Percentiles rank a stretch among this genome's conserved stretches.
Evolutionary conservation across 1,284 basidiomycete species (phyloP).

Genomic region (Trichosporon sp.): DNA sequence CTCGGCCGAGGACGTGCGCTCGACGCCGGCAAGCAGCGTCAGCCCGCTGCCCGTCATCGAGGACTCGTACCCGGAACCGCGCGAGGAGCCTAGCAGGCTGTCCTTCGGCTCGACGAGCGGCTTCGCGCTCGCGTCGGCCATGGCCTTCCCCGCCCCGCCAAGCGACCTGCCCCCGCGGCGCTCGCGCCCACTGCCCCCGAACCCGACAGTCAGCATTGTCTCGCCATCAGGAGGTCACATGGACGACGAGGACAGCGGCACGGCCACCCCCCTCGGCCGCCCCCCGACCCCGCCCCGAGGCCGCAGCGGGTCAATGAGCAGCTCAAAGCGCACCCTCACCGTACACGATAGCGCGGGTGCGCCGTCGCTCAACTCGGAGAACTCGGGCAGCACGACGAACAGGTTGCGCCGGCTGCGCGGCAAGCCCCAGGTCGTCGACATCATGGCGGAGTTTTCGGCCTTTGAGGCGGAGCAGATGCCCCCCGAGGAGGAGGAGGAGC

Average conservation of each 20-base stretch:
- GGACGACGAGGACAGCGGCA: neutral
- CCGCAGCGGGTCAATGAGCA: neutral
- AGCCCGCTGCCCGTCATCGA: neutral
- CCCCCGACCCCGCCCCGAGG: constrained; percentile 4
- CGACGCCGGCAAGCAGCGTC: neutral
- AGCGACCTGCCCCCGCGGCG: constrained; percentile 11
- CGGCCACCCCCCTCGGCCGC: neutral
- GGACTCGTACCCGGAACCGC: neutral
- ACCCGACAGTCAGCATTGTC: neutral
- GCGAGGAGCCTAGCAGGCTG: neutral
- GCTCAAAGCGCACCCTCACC: neutral
- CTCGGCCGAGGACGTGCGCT: constrained; percentile 3
- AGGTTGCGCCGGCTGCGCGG: constrained; percentile 13
- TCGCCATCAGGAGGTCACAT: neutral
- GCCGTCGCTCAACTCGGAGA: neutral
- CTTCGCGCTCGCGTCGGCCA: neutral
- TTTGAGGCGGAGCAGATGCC: constrained; percentile 21
- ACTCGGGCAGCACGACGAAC: constrained; percentile 6
- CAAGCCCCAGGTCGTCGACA: constrained; percentile 20
- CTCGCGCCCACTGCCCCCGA: neutral
- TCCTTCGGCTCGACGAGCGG: neutral
- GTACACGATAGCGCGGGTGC: neutral
- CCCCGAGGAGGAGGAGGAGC: constrained; percentile 23
- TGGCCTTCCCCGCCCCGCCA: constrained; percentile 16
- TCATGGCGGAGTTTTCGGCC: constrained; percentile 31